Base-by-base conservation (phyloP, 768 basidiomycete species). In the Chalciporus chontae region DNA sequence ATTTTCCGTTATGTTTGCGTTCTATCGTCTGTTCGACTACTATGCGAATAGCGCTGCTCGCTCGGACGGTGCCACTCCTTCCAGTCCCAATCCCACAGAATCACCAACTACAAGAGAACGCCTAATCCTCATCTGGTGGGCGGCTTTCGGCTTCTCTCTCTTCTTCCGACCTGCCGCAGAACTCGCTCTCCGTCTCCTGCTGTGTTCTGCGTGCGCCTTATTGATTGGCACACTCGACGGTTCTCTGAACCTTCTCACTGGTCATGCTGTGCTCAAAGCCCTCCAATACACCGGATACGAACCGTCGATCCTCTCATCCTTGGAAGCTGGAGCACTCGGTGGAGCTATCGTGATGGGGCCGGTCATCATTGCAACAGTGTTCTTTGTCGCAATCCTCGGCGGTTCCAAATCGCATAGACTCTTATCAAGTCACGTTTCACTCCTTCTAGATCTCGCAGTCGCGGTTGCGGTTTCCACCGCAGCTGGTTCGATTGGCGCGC, bases 271-370 rank as follows among this genome's bases (percentile, higher is more conserved):
- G 15, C 54, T 58, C 40, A 50, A 40, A 49, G 41, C 45, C 15
- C 51, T 51, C 23, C 51, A 18, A 29, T 47, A 46, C 27, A 19
- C 39, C 5, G 59, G 43, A 19, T 59, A 63, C 23, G 48, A 53
- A 0, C 15, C 48, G 19, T 34, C 44, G 32, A 19, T 53, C 23
- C 9, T 49, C 24, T 36, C 44, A 13, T 58, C 51, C 37, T 14
- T 54, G 26, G 47, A 50, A 39, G 50, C 55, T 21, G 57, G 55
- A 32, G 39, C 53, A 4, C 48, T 59, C 21, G 50, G 57, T 17
- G 59, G 56, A 3, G 29, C 54, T 40, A 13, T 47, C n/a, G 45
- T 60, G 32, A 45, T 51, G 11, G 50, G 45, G 1, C 53, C 62
- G 14, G 26, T 42, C 10, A 40, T 46, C 46, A 17, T 55, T 24